These are phyloP conservation scores for Sphagnum fallax DNA, from an alignment of 228 moss, liverwort and hornwort species.

Conservation along the genomic window DNA sequence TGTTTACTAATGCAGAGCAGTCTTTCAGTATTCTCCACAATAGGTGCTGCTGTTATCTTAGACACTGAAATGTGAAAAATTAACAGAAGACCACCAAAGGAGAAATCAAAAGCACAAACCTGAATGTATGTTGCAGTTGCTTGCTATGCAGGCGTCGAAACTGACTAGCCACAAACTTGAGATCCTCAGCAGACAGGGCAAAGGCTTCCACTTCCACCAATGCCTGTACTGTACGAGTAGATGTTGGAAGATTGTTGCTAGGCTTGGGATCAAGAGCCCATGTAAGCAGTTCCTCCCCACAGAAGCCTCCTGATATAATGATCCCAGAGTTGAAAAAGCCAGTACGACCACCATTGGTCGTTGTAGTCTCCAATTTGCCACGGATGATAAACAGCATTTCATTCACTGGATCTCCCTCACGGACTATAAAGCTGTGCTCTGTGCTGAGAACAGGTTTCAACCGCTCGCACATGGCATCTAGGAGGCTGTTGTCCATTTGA, in stretches of 20 bases:
- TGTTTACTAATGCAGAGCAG: no score
- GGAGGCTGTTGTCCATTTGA: slow-evolving; percentile 84
- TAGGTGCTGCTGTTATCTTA: background rate
- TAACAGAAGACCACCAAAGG: background rate
- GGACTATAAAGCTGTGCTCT: slow-evolving; percentile 60
- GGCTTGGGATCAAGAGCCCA: slow-evolving; percentile 91
- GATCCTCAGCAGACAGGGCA: slow-evolving; percentile 66
- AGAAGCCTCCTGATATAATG: slow-evolving; percentile 60
- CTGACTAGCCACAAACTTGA: slow-evolving; percentile 89
- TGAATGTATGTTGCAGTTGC: slow-evolving; percentile 86
- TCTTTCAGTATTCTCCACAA: background rate
- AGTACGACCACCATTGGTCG: slow-evolving; percentile 51
- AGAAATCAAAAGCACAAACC: slow-evolving; percentile 6
- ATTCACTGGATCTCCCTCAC: slow-evolving; percentile 80
- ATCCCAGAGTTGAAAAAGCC: slow-evolving; percentile 58
- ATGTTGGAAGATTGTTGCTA: slow-evolving; percentile 62
- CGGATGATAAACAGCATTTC: slow-evolving; percentile 93
- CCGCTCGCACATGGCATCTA: slow-evolving; percentile 92
- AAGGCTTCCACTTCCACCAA: slow-evolving; percentile 77
- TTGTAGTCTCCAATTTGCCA: slow-evolving; percentile 70
- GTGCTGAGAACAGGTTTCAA: slow-evolving; percentile 69
- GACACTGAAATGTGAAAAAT: background rate
- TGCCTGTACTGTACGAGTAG: slow-evolving; percentile 64
- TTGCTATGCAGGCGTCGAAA: slow-evolving; percentile 91
- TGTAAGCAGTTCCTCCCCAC: slow-evolving; percentile 87